These are phyloP conservation scores for Fusarium scirpi DNA, from an alignment of 2,329 filamentous ascomycete genomes.

Conservation along the genomic window DNA sequence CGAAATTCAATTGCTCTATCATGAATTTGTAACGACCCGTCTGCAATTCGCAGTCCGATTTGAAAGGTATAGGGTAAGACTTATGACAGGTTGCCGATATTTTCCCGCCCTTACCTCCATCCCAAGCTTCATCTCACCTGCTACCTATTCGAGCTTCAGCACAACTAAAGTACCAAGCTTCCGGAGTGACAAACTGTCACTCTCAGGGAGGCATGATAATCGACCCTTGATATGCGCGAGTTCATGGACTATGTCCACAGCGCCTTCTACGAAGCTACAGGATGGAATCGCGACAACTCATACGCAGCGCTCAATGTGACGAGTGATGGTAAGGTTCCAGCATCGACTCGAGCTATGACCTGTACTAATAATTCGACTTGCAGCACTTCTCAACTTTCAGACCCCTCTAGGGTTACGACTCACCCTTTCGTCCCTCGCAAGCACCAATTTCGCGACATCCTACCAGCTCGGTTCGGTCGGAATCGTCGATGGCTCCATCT, in stretches of 20 bases:
- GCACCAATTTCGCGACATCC: conserved; percentile 92
- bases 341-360: background rate
- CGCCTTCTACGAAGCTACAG: conserved; percentile 86
- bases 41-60: background rate
- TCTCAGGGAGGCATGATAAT: conserved; percentile 47
- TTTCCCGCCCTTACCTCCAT: conserved; percentile 14
- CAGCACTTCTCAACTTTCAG: conserved; percentile 87
- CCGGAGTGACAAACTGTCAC: conserved; percentile 30
- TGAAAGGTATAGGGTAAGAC: conserved; percentile 19
- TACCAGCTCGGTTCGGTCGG: conserved; percentile 92
- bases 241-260: conserved; percentile 98
- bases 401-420: conserved; percentile 87
- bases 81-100: conserved; percentile 17
- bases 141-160: background rate
- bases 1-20: background rate
- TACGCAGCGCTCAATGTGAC: conserved; percentile 89
- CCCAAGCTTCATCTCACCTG: conserved; percentile 1
- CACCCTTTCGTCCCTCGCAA: conserved; percentile 90
- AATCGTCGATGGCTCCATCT: conserved; percentile 94
- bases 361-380: conserved; percentile 32
- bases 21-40: background rate
- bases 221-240: conserved; percentile 76
- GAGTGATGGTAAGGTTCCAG: conserved; percentile 71
- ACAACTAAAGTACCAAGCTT: conserved; percentile 15
- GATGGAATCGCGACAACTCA: conserved; percentile 92